Evolutionary conservation across 2,329 filamentous ascomycete genomes (phyloP).

Genomic region (Thelonectria discophora): DNA sequence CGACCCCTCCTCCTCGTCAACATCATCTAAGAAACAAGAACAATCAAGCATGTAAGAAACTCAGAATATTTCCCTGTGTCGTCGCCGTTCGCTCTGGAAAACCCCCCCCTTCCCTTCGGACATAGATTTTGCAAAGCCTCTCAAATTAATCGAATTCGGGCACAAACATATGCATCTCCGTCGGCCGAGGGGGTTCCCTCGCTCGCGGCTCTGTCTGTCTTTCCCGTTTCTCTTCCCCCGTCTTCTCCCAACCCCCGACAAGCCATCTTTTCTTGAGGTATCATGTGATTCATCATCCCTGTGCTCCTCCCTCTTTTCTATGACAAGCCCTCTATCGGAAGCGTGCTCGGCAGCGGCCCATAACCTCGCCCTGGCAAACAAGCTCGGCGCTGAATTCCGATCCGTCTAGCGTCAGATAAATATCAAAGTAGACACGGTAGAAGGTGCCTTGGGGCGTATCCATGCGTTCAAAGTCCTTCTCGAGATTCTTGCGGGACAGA

Average conservation of each 20-base stretch:
- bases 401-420: slow-evolving; percentile 93
- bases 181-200: slow-evolving; percentile 9
- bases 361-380: slow-evolving; percentile 98
- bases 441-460: slow-evolving; percentile 97
- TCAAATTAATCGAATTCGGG: slow-evolving; percentile 9
- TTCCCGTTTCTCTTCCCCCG: slow-evolving; percentile 2
- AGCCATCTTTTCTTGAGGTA: slow-evolving; percentile 40
- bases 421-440: slow-evolving; percentile 83
- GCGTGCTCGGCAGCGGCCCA: slow-evolving; percentile 93
- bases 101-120: slow-evolving; percentile 4
- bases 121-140: slow-evolving; percentile 20
- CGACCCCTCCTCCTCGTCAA: slow-evolving; percentile 10
- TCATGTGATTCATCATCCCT: slow-evolving; percentile 39
- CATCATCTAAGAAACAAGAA: slow-evolving; percentile 20
- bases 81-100: slow-evolving; percentile 12
- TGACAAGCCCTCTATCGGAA: slow-evolving; percentile 66
- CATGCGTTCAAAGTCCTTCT: slow-evolving; percentile 99
- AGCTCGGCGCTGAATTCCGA: slow-evolving; percentile 98
- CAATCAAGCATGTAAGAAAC: slow-evolving; percentile 1
- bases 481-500: slow-evolving; percentile 95
- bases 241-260: slow-evolving; percentile 1
- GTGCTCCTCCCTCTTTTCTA: slow-evolving; percentile 26
- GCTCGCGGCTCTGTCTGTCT: slow-evolving; percentile 10
- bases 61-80: not conserved
- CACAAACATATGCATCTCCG: slow-evolving; percentile 5